Percentiles rank a stretch among this genome's conserved stretches.
Evolutionary conservation across 805 yeast species (phyloP).

Genomic region (Candida namnaoensis): DNA sequence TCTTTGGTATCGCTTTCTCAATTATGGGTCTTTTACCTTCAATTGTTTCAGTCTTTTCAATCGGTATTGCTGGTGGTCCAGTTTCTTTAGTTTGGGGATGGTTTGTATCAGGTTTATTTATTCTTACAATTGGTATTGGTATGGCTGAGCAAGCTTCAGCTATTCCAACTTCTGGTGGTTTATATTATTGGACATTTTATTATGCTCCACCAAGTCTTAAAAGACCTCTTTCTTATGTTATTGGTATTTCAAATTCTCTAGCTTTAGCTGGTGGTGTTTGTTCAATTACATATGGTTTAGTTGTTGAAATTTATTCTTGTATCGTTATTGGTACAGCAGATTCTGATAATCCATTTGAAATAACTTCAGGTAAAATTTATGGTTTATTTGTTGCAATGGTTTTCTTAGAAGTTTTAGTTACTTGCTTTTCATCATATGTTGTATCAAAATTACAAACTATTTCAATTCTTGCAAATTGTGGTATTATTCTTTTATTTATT

Average conservation of each 20-base stretch:
- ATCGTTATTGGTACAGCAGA: slow-evolving; percentile 23
- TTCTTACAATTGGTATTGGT: slow-evolving; percentile 45
- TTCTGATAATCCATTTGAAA: slow-evolving; percentile 36
- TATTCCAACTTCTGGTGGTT: slow-evolving; percentile 65
- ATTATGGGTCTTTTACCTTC: slow-evolving; percentile 61
- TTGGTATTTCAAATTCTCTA: slow-evolving; percentile 57
- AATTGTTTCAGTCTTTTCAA: slow-evolving; percentile 40
- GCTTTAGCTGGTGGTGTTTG: slow-evolving; percentile 57
- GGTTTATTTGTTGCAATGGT: slow-evolving; percentile 56
- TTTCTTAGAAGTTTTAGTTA: slow-evolving; percentile 35
- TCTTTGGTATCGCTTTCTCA: slow-evolving; percentile 58
- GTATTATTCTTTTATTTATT: slow-evolving; percentile 38
- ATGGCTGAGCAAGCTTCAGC: slow-evolving; percentile 59
- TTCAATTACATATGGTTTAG: slow-evolving; percentile 58
- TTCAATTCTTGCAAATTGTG: slow-evolving; percentile 43
- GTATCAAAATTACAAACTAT: slow-evolving; percentile 47
- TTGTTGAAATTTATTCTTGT: slow-evolving; percentile 44
- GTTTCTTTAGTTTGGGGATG: slow-evolving; percentile 60
- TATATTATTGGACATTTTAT: slow-evolving; percentile 53
- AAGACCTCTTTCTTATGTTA: slow-evolving; percentile 45
- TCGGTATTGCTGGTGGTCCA: slow-evolving; percentile 50
- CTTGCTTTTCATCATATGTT: slow-evolving; percentile 43
- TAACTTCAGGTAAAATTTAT: slow-evolving; percentile 43
- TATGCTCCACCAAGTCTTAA: slow-evolving; percentile 45
- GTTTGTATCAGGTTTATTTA: slow-evolving; percentile 46